Evolutionary conservation across 345 rosid genomes (phyloP).

Genomic region (Brassica nigra): DNA sequence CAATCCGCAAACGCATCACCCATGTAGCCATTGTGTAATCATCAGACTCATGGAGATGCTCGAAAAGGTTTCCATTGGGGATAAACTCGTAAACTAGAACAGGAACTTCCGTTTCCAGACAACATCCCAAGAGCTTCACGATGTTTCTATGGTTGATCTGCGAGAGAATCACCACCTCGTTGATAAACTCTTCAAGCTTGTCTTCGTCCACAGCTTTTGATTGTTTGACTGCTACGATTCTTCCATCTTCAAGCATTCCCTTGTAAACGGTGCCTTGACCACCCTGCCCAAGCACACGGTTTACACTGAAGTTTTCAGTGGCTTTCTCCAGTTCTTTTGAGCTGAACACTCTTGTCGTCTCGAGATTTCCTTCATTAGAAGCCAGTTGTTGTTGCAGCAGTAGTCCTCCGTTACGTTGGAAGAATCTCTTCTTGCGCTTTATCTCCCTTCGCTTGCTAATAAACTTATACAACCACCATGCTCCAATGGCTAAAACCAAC

Average conservation of each 20-base stretch:
- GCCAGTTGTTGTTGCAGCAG: slow-evolving; percentile 42
- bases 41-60: slow-evolving; percentile 42
- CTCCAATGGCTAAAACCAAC: slow-evolving; percentile 29
- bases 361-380: neutral
- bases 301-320: slow-evolving; percentile 40
- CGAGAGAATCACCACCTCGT: slow-evolving; percentile 49
- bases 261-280: slow-evolving; percentile 51
- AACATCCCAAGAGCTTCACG: slow-evolving; percentile 50
- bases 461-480: slow-evolving; percentile 29
- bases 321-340: slow-evolving; percentile 42
- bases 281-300: slow-evolving; percentile 46
- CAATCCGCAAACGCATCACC: slow-evolving; percentile 41
- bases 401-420: slow-evolving; percentile 39
- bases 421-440: slow-evolving; percentile 19
- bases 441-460: slow-evolving; percentile 22
- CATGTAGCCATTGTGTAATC: slow-evolving; percentile 40
- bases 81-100: slow-evolving; percentile 48
- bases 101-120: slow-evolving; percentile 52
- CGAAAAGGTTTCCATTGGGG: slow-evolving; percentile 40
- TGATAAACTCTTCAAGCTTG: slow-evolving; percentile 52
- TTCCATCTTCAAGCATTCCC: slow-evolving; percentile 43
- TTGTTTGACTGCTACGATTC: slow-evolving; percentile 47
- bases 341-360: slow-evolving; percentile 37
- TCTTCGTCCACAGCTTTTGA: slow-evolving; percentile 43
- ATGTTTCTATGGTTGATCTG: slow-evolving; percentile 53